These are phyloP conservation scores for Penicillium herquei DNA, from an alignment of 495 filamentous ascomycete genomes.

Conservation along the genomic window DNA sequence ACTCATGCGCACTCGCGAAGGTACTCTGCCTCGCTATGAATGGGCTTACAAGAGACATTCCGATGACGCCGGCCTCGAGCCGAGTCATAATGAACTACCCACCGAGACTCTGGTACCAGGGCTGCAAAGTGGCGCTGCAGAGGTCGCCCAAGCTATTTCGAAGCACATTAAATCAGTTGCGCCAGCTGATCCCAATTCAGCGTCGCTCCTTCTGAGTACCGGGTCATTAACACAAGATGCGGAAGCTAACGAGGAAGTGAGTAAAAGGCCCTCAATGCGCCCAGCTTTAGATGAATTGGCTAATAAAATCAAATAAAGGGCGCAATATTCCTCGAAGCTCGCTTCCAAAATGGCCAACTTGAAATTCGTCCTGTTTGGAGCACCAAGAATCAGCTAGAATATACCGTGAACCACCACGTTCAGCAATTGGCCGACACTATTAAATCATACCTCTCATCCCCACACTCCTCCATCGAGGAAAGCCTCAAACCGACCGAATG, in stretches of 20 bases:
- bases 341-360: constrained; percentile 20
- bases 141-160: constrained; percentile 19
- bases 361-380: constrained; percentile 29
- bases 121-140: constrained; percentile 23
- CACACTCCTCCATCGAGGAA: constrained; percentile 20
- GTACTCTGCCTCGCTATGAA: constrained; percentile 32
- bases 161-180: constrained; percentile 16
- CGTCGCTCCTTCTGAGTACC: constrained; percentile 34
- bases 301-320: not conserved
- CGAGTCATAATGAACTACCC: constrained; percentile 8
- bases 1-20: constrained; percentile 39
- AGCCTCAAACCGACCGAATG: constrained; percentile 23
- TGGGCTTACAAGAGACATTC: constrained; percentile 29
- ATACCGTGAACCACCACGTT: constrained; percentile 31
- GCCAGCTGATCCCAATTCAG: not conserved
- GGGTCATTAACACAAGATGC: constrained; percentile 19
- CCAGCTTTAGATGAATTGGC: no score
- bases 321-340: constrained; percentile 29
- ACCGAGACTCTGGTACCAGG: constrained; percentile 24
- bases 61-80: not conserved
- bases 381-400: constrained; percentile 29
- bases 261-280: not conserved
- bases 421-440: constrained; percentile 32
- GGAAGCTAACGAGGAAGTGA: constrained; percentile 26
- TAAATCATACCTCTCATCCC: constrained; percentile 24